Conservation (phyloP, 768 basidiomycete species). For the Paxillus rubicundulus region DNA sequence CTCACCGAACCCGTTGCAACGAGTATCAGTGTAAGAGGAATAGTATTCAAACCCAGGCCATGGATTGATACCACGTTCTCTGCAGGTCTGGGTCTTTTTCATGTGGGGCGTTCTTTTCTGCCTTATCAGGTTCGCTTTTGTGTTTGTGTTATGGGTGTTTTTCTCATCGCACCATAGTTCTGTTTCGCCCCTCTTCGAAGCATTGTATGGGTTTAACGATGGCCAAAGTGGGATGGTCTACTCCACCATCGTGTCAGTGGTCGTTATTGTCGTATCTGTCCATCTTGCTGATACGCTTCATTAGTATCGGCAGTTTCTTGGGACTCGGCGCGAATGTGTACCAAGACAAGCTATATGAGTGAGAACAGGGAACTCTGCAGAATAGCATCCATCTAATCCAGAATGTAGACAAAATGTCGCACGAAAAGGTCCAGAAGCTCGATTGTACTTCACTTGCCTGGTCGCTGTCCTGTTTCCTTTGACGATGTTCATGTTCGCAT, state of each 20-base stretch:
- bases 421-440: constrained; percentile 48
- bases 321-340: constrained; percentile 43
- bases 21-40: constrained; percentile 60
- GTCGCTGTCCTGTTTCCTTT: constrained; percentile 52
- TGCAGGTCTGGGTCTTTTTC: constrained; percentile 63
- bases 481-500: constrained; percentile 69
- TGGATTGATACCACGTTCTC: background rate
- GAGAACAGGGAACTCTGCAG: constrained; percentile 4
- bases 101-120: constrained; percentile 74
- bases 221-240: constrained; percentile 62
- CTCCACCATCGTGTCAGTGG: constrained; percentile 49
- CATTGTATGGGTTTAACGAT: constrained; percentile 57
- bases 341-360: constrained; percentile 50
- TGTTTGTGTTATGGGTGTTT: background rate
- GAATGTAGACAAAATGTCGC: constrained; percentile 29
- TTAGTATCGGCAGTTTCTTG: constrained; percentile 50
- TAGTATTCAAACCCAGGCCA: background rate
- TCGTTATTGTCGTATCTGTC: background rate
- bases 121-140: constrained; percentile 47
- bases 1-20: constrained; percentile 63
- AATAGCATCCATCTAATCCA: constrained; percentile 18
- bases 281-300: background rate
- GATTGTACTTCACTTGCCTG: constrained; percentile 53
- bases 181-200: constrained; percentile 51
- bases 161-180: constrained; percentile 38